A percentile compares a stretch with the other conserved stretches of the same genome.
Evolutionary conservation across 129 eudicot species (phyloP).

Genomic region (Flaveria trinervia): DNA sequence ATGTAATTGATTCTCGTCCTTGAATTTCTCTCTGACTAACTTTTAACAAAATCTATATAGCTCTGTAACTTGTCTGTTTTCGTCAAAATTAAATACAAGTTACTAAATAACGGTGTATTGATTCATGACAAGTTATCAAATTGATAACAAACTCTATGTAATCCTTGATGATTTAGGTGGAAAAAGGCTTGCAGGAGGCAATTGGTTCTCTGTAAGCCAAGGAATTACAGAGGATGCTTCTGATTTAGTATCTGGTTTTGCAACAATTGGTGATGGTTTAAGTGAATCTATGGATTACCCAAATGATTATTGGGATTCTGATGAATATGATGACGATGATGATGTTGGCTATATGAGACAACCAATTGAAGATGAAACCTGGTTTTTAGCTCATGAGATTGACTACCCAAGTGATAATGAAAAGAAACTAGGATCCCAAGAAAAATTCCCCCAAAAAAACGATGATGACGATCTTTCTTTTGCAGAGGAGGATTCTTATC

Average conservation of each 20-base stretch:
- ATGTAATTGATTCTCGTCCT: neutral
- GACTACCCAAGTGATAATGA: conserved; percentile 97
- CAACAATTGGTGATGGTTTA: conserved; percentile 93
- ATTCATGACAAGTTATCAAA: neutral
- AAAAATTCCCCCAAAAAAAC: conserved; percentile 59
- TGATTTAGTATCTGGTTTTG: conserved; percentile 93
- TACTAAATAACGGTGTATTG: neutral
- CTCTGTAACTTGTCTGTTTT: neutral
- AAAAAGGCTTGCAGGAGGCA: conserved; percentile 85
- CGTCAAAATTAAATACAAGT: neutral
- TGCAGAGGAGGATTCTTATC: conserved; percentile 85
- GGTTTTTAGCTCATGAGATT: conserved; percentile 99
- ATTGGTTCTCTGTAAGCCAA: conserved; percentile 97
- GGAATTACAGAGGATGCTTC: conserved; percentile 93
- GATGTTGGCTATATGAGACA: conserved; percentile 99
- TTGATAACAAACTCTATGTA: conserved; percentile 8
- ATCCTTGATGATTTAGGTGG: conserved; percentile 54
- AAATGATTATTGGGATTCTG: conserved; percentile 97
- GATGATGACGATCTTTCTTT: conserved; percentile 93
- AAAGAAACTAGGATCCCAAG: conserved; percentile 78
- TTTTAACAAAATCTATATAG: neutral
- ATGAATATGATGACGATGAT: conserved; percentile 96
- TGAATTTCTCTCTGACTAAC: neutral
- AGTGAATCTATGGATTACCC: conserved; percentile 90
- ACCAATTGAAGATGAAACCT: conserved; percentile 96